Evolutionary conservation across 345 rosid species (phyloP).

Genomic region (Eucalyptus globulus): DNA sequence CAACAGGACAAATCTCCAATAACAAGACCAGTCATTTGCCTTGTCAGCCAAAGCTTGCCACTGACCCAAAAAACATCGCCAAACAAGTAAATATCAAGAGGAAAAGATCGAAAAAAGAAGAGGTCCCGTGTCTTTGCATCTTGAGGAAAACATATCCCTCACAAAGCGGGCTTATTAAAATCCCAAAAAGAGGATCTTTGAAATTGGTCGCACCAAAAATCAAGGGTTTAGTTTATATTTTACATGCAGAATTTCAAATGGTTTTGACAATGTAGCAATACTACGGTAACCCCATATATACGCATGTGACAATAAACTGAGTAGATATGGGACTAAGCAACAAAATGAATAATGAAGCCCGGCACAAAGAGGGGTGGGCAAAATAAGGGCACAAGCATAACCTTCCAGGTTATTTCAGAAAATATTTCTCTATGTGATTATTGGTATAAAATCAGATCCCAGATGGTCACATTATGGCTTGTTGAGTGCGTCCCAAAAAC

Average conservation of each 20-base stretch:
- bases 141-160: too few relatives aligned
- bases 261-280: background rate
- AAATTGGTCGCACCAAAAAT: too few relatives aligned
- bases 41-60: conserved; percentile 80
- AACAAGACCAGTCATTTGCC: conserved; percentile 57
- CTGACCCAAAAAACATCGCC: conserved; percentile 12
- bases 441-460: background rate
- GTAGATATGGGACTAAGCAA: background rate
- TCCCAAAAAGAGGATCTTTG: too few relatives aligned
- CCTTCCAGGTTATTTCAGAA: background rate
- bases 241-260: too few relatives aligned
- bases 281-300: background rate
- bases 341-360: too few relatives aligned
- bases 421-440: too few relatives aligned
- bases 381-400: too few relatives aligned
- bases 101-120: background rate
- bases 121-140: too few relatives aligned
- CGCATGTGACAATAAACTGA: background rate
- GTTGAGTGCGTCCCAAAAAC: background rate
- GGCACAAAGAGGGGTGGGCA: too few relatives aligned
- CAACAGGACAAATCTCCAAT: conserved; percentile 88
- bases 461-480: background rate
- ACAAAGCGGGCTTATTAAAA: too few relatives aligned
- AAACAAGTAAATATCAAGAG: background rate
- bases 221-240: too few relatives aligned